Conservation (phyloP, 495 filamentous ascomycete genomes). For the Podospora pseudoanserina region DNA sequence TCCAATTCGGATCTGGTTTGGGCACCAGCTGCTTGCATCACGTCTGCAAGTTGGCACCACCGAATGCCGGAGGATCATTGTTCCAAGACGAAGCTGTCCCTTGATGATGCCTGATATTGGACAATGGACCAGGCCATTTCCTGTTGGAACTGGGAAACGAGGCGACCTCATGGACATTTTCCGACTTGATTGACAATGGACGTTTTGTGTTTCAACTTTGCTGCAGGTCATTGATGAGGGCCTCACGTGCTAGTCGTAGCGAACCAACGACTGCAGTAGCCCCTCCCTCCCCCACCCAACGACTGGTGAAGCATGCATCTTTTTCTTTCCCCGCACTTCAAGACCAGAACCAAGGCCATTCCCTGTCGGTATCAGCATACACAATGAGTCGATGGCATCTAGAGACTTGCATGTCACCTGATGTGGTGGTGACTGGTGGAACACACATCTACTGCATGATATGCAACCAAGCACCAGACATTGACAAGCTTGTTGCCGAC, state of each 20-base stretch:
- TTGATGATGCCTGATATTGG: neutral
- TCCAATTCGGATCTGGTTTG: neutral
- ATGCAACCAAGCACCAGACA: conserved; percentile 1
- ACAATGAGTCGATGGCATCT: conserved; percentile 4
- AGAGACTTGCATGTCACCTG: neutral
- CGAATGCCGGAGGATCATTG: neutral
- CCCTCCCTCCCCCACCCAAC: neutral
- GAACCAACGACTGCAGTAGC: neutral
- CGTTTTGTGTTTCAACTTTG: neutral
- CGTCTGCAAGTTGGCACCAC: neutral
- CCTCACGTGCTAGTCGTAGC: neutral
- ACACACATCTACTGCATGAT: neutral
- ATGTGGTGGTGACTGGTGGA: neutral
- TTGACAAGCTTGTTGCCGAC: neutral
- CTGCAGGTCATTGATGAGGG: neutral
- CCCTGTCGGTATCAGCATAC: neutral
- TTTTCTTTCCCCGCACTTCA: neutral
- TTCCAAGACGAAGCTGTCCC: neutral
- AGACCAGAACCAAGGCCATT: neutral
- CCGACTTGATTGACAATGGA: neutral
- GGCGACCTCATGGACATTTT: neutral
- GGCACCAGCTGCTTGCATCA: neutral
- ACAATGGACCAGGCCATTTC: neutral
- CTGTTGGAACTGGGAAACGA: neutral
- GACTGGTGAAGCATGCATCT: neutral